Evolutionary conservation across 257 asterid genomes (phyloP).

Genomic region (Solanum verrucosum): DNA sequence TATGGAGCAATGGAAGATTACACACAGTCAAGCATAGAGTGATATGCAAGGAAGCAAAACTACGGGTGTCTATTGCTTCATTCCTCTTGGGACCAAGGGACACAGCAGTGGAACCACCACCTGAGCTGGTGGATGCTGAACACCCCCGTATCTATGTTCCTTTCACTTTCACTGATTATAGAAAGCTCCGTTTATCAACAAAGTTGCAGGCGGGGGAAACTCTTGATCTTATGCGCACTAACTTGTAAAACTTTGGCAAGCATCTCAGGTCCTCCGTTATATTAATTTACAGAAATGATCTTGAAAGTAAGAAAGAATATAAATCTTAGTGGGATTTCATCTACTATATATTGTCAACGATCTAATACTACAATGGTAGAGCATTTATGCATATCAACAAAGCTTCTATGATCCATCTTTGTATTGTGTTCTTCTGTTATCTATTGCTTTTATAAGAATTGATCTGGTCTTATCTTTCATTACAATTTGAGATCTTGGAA

Average conservation of each 20-base stretch:
- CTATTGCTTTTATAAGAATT: background rate
- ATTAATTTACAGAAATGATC: background rate
- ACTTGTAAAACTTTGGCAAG: background rate
- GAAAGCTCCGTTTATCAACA: slow-evolving; percentile 12
- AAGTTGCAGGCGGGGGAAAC: slow-evolving; percentile 23
- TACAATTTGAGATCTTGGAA: background rate
- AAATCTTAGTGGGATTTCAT: background rate
- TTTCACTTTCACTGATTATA: slow-evolving; percentile 15
- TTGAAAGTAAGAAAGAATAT: background rate
- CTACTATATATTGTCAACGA: background rate
- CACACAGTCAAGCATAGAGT: slow-evolving; percentile 25
- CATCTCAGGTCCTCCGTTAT: background rate
- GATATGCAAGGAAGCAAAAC: slow-evolving; percentile 18
- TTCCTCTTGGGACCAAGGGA: slow-evolving; percentile 25
- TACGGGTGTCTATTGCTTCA: slow-evolving; percentile 19
- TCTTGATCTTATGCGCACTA: slow-evolving; percentile 9
- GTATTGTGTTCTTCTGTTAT: background rate
- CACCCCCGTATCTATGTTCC: slow-evolving; percentile 16
- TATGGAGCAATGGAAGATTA: slow-evolving; percentile 34
- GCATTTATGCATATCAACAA: background rate
- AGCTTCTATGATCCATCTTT: background rate
- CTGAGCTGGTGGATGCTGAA: slow-evolving; percentile 14
- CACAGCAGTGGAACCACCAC: slow-evolving; percentile 9
- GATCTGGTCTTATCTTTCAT: background rate
- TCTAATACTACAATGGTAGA: background rate